phyloP scores from a whole-genome alignment of 2,329 filamentous ascomycete genomes.

The Alternaria postmessia region DNA sequence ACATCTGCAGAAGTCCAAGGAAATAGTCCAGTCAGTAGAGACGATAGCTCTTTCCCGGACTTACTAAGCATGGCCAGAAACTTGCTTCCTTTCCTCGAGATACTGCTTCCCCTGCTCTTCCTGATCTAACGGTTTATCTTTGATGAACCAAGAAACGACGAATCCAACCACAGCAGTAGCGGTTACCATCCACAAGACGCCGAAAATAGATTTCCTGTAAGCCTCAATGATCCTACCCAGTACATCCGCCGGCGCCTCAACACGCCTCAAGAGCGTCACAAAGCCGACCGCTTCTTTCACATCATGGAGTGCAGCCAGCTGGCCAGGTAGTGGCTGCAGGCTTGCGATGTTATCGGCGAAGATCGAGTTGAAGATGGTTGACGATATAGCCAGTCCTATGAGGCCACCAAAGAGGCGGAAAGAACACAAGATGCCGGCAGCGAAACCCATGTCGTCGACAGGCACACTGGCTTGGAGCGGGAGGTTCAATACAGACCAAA shows the following conservation, averaged over 20 bases:
- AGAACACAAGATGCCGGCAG: slow-evolving; percentile 44
- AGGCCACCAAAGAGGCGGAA: slow-evolving; percentile 52
- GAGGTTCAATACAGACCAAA: slow-evolving; percentile 27
- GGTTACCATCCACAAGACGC: too few species aligned
- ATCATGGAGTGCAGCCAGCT: slow-evolving; percentile 9
- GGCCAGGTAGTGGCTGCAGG: slow-evolving; percentile 3
- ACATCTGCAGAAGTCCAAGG: too few species aligned
- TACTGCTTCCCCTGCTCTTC: too few species aligned
- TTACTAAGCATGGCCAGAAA: too few species aligned
- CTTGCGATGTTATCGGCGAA: neutral
- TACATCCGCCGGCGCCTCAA: neutral
- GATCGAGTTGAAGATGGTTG: slow-evolving; percentile 44
- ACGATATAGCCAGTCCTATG: slow-evolving; percentile 47
- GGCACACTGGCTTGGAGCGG: slow-evolving; percentile 46
- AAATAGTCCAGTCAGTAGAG: too few species aligned
- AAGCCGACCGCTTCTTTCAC: slow-evolving; percentile 12
- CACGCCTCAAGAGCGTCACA: neutral
- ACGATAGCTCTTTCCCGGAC: too few species aligned
- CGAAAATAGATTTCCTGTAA: neutral
- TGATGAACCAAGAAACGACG: too few species aligned
- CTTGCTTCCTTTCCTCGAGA: too few species aligned
- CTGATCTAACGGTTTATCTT: too few species aligned
- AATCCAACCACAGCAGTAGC: too few species aligned
- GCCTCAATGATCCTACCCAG: neutral
- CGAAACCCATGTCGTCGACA: slow-evolving; percentile 49